Evolutionary conservation across 1,284 basidiomycete genomes (phyloP).

Genomic region (Sporisorium scitamineum): DNA sequence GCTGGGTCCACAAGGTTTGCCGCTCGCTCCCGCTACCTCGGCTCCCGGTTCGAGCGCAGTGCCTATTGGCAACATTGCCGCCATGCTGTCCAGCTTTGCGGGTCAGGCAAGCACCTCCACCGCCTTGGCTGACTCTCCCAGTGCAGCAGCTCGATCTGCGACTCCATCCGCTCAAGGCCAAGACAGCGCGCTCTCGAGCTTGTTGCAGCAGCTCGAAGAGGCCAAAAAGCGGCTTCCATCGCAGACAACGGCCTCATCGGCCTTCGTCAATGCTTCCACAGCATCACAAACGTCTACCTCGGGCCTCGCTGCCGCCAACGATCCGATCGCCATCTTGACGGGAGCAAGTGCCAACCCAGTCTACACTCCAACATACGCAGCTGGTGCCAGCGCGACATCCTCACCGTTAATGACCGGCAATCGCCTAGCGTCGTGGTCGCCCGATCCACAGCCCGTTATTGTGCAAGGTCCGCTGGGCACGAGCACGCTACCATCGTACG

Average conservation of each 20-base stretch:
- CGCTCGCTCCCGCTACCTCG: constrained; percentile 38
- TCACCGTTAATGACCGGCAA: background rate
- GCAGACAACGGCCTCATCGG: constrained; percentile 10
- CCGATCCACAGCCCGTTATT: constrained; percentile 43
- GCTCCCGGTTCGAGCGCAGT: constrained; percentile 8
- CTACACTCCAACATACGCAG: constrained; percentile 30
- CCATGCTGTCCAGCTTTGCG: constrained; percentile 37
- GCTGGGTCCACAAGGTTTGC: constrained; percentile 47
- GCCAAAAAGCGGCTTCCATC: constrained; percentile 31
- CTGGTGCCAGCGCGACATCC: background rate
- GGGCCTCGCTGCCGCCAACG: constrained; percentile 7
- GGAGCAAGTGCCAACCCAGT: constrained; percentile 47
- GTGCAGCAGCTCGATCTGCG: background rate
- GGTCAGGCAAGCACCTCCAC: constrained; percentile 7
- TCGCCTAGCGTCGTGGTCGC: constrained; percentile 32
- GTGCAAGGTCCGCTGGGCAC: constrained; percentile 51
- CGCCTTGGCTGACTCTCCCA: constrained; percentile 5
- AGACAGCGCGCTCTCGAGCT: constrained; percentile 23
- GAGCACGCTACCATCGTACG: constrained; percentile 62
- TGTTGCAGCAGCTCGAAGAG: constrained; percentile 46
- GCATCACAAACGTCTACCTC: constrained; percentile 4
- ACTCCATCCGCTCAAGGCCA: constrained; percentile 17
- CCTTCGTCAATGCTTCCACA: constrained; percentile 1
- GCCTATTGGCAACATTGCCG: constrained; percentile 45
- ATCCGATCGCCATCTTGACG: constrained; percentile 47